These are phyloP conservation scores for Elsinoe batatas DNA, from an alignment of 2,329 filamentous ascomycete species.

Conservation along the genomic window DNA sequence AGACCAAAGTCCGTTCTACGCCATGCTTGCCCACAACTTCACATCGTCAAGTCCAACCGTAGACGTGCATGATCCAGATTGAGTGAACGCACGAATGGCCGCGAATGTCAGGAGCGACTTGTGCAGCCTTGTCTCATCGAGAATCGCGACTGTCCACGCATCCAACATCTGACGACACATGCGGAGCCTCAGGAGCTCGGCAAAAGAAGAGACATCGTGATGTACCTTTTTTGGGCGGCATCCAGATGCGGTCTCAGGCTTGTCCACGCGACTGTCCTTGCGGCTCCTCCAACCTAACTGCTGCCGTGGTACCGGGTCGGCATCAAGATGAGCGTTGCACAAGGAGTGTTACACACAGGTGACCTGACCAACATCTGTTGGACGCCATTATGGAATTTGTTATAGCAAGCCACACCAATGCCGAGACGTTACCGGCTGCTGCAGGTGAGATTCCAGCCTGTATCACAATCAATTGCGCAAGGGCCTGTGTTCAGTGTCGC, in stretches of 20 bases:
- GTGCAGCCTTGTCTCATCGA: not conserved
- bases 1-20: not conserved
- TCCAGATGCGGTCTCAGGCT: not conserved
- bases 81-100: not conserved
- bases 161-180: slow-evolving; percentile 1
- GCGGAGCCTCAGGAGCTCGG: slow-evolving; percentile 5
- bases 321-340: not conserved
- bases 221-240: not conserved
- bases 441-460: not conserved
- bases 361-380: slow-evolving; percentile 1
- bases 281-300: not conserved
- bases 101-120: not conserved
- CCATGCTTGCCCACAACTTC: not conserved
- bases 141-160: not conserved
- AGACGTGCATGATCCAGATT: slow-evolving; percentile 7
- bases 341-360: not conserved
- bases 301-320: slow-evolving; percentile 8
- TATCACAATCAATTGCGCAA: not conserved
- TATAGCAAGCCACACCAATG: not conserved
- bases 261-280: slow-evolving; percentile 4
- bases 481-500: not conserved
- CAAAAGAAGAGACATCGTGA: not conserved
- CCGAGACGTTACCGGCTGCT: not conserved
- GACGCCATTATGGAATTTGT: not conserved
- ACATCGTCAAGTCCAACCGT: not conserved